phyloP scores from a whole-genome alignment of 805 yeast species.

The Candida peoriensis region DNA sequence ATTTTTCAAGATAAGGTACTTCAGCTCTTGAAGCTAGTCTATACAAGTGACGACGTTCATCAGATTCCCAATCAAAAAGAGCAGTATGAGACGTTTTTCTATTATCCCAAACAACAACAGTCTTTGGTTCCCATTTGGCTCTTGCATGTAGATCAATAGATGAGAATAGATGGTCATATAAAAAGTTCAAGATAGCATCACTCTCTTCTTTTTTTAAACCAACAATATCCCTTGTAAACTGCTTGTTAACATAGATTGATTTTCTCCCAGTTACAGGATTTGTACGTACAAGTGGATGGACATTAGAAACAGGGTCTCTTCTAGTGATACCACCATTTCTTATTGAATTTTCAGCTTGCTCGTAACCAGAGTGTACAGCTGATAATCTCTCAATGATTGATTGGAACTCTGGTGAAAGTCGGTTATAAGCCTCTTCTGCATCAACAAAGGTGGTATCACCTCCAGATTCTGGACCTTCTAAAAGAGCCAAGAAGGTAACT shows the following conservation, averaged over 20 bases:
- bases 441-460: conserved; percentile 67
- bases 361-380: conserved; percentile 56
- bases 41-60: conserved; percentile 27
- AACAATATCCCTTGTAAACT: conserved; percentile 53
- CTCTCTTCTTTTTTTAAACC: conserved; percentile 66
- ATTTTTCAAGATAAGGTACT: conserved; percentile 7
- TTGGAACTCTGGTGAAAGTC: conserved; percentile 57
- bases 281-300: conserved; percentile 59
- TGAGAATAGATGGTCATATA: conserved; percentile 43
- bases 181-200: conserved; percentile 45
- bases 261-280: conserved; percentile 61
- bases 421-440: conserved; percentile 53
- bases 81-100: conserved; percentile 58
- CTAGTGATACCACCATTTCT: conserved; percentile 48
- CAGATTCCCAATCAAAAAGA: conserved; percentile 57
- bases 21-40: conserved; percentile 11
- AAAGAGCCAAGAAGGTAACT: conserved; percentile 51
- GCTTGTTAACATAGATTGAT: conserved; percentile 44
- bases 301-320: conserved; percentile 48
- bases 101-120: conserved; percentile 69
- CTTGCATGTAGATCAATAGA: conserved; percentile 52
- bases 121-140: conserved; percentile 55
- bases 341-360: conserved; percentile 50
- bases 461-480: conserved; percentile 48
- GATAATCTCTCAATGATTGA: conserved; percentile 47